Evolutionary conservation across 2,329 filamentous ascomycete species (phyloP).

Genomic region (Penicillium fuscoglaucum): DNA sequence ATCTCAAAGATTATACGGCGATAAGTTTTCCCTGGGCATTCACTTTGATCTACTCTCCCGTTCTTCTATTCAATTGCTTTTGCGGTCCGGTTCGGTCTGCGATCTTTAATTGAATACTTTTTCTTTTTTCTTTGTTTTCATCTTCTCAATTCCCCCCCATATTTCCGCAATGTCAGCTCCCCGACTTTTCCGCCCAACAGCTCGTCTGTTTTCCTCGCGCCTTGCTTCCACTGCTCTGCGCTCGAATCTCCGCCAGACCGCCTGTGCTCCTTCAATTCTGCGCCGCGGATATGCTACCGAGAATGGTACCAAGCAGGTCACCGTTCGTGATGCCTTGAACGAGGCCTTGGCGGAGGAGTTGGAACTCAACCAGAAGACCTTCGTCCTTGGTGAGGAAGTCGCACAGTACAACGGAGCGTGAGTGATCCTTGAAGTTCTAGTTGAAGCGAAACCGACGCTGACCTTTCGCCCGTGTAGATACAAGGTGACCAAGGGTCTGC

Average conservation of each 20-base stretch:
- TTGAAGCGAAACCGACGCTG: conserved; percentile 32
- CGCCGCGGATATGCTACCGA: conserved; percentile 59
- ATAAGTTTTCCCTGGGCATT: conserved; percentile 7
- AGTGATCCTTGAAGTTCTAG: conserved; percentile 32
- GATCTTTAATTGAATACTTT: conserved; percentile 20
- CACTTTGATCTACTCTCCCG: not conserved
- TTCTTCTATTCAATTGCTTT: conserved; percentile 12
- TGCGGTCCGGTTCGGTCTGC: conserved; percentile 22
- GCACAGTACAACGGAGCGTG: conserved; percentile 98
- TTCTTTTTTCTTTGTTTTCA: conserved; percentile 7
- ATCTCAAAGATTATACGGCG: conserved; percentile 27
- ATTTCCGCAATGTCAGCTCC: conserved; percentile 57
- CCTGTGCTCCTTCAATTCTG: conserved; percentile 50
- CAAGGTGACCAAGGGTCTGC: conserved; percentile 97
- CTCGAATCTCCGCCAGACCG: conserved; percentile 54
- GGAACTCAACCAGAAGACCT: conserved; percentile 91
- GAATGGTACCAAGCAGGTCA: conserved; percentile 80
- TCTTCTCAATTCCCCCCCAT: conserved; percentile 56
- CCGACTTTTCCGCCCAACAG: conserved; percentile 64
- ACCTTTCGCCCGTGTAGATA: conserved; percentile 58
- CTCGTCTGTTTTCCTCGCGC: conserved; percentile 61
- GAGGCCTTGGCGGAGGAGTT: conserved; percentile 98
- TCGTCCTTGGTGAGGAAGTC: conserved; percentile 95
- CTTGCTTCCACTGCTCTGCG: conserved; percentile 52
- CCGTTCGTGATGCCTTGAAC: conserved; percentile 94